phyloP scores from a whole-genome alignment of 1,284 basidiomycete genomes.

The Trametes polyzona region DNA sequence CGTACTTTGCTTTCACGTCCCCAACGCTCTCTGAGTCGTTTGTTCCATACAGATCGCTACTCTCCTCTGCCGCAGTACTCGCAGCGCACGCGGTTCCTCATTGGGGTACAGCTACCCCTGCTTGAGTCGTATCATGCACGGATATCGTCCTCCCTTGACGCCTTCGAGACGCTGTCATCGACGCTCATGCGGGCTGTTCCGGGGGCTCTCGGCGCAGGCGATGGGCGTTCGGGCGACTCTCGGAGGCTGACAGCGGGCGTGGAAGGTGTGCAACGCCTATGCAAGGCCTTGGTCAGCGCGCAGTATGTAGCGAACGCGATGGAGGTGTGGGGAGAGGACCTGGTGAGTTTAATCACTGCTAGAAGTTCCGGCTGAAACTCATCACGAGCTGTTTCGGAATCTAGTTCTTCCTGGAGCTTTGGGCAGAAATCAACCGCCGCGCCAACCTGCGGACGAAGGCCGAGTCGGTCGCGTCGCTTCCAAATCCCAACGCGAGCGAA shows the following conservation, averaged over 20 bases:
- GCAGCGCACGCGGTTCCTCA: slow-evolving; percentile 84
- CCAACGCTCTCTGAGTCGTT: not conserved
- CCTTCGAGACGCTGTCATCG: slow-evolving; percentile 90
- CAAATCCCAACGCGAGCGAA: slow-evolving; percentile 43
- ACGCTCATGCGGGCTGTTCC: slow-evolving; percentile 90
- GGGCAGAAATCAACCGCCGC: slow-evolving; percentile 72
- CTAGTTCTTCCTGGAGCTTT: slow-evolving; percentile 90
- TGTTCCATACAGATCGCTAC: slow-evolving; percentile 78
- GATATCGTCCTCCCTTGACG: slow-evolving; percentile 85
- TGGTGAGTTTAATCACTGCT: slow-evolving; percentile 50
- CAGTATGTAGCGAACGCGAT: slow-evolving; percentile 70
- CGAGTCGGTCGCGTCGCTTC: slow-evolving; percentile 52
- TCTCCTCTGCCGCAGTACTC: slow-evolving; percentile 78
- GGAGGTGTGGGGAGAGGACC: slow-evolving; percentile 83
- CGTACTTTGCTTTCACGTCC: slow-evolving; percentile 21
- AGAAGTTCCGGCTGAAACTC: not conserved
- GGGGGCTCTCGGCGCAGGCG: slow-evolving; percentile 71
- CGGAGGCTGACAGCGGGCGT: slow-evolving; percentile 74
- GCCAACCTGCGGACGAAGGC: slow-evolving; percentile 57
- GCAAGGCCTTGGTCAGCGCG: slow-evolving; percentile 83
- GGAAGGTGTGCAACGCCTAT: slow-evolving; percentile 78
- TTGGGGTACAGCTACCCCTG: slow-evolving; percentile 84
- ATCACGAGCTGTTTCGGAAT: not conserved
- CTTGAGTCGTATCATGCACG: slow-evolving; percentile 79
- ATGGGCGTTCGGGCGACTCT: slow-evolving; percentile 49